Evolutionary conservation across 2,329 filamentous ascomycete genomes (phyloP).

Genomic region (Lachnum nothofagi): DNA sequence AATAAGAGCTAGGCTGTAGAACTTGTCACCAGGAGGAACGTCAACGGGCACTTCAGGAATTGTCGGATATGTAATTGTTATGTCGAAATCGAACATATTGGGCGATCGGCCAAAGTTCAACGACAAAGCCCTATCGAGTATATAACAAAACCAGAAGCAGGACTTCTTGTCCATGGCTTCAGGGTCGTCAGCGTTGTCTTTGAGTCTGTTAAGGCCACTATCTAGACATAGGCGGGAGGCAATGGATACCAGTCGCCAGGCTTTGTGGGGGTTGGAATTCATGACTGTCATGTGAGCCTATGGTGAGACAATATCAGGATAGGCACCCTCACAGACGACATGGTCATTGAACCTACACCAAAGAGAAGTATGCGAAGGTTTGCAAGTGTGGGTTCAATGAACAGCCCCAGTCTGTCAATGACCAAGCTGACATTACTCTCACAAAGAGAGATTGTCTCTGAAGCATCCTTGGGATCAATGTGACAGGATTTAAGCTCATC

Average conservation of each 20-base stretch:
- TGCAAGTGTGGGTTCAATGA: constrained; percentile 3
- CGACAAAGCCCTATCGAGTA: constrained; percentile 7
- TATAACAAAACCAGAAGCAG: constrained; percentile 10
- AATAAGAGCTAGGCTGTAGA: not conserved
- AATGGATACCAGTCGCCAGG: constrained; percentile 11
- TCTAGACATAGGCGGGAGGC: constrained; percentile 8
- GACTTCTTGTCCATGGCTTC: not conserved
- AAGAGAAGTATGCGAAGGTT: constrained; percentile 7
- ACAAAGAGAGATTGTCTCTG: constrained; percentile 1
- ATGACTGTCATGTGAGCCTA: constrained; percentile 4
- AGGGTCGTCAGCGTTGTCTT: constrained; percentile 1
- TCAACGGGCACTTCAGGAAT: not conserved
- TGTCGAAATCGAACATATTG: constrained; percentile 11
- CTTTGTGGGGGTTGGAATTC: constrained; percentile 8
- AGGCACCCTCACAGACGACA: not conserved
- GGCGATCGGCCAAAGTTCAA: constrained; percentile 10
- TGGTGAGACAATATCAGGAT: not conserved
- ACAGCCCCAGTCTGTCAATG: constrained; percentile 3
- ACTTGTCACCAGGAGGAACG: not conserved
- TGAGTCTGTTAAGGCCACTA: constrained; percentile 8
- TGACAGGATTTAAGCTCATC: not conserved
- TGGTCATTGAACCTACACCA: constrained; percentile 1
- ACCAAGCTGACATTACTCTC: constrained; percentile 5
- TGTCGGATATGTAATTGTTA: constrained; percentile 4
- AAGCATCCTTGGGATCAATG: constrained; percentile 1